phyloP scores from a whole-genome alignment of 768 basidiomycete genomes.

The Pluteus cervinus region DNA sequence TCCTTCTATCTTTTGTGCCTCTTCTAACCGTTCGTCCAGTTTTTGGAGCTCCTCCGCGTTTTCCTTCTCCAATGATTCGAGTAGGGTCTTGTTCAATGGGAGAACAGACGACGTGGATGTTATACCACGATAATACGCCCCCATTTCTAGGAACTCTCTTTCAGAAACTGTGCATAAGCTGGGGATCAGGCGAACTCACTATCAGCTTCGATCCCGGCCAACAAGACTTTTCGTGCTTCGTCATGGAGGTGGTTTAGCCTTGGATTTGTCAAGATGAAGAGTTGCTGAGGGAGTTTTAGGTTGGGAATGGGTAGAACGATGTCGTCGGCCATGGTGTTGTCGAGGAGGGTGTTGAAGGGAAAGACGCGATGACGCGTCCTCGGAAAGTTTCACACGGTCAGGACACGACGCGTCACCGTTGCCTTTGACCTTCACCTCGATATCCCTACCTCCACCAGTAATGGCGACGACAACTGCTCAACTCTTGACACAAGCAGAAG shows the following conservation, averaged over 20 bases:
- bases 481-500: conserved; percentile 52
- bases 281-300: conserved; percentile 70
- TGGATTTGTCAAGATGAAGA: conserved; percentile 66
- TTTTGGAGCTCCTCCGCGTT: conserved; percentile 70
- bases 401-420: conserved; percentile 24
- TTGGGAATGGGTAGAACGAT: conserved; percentile 83
- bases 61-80: conserved; percentile 54
- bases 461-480: conserved; percentile 26
- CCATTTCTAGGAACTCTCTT: conserved; percentile 70
- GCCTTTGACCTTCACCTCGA: conserved; percentile 5
- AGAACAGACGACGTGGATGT: conserved; percentile 43
- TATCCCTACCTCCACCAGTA: conserved; percentile 3
- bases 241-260: conserved; percentile 60
- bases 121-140: conserved; percentile 68
- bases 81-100: conserved; percentile 43
- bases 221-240: conserved; percentile 54
- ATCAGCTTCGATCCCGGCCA: conserved; percentile 75
- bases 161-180: conserved; percentile 1
- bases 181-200: conserved; percentile 43
- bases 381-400: conserved; percentile 23
- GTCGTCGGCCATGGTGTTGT: conserved; percentile 70
- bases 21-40: conserved; percentile 72
- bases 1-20: conserved; percentile 87
- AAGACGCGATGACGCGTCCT: conserved; percentile 26
- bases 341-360: conserved; percentile 12